Base-by-base conservation (phyloP, 139 green algal species). In the Chlorella ohadii region DNA sequence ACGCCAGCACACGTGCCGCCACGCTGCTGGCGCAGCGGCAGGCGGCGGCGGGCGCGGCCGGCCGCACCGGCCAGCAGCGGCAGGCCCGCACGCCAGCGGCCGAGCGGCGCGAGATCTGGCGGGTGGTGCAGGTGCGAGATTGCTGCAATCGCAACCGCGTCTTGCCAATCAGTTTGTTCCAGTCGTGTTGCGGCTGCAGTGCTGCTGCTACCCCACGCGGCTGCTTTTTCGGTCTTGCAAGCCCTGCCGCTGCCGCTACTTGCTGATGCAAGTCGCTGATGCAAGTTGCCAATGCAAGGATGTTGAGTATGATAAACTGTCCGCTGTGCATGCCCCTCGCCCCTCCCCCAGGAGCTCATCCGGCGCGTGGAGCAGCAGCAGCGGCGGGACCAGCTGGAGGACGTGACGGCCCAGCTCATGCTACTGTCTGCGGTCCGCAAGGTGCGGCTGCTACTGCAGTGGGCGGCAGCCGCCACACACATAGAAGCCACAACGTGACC, bases 351-450 rank as follows among this genome's bases (percentile, higher is more conserved):
- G 39, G 78, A 73, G 28, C n/a, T 75, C 6, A 65, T 83, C 17
- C 39, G 63, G 4, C 4, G 39, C 4, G 63, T 83, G 38, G 78
- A 83, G 63, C 17, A 33, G 63, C 38, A 25, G 6, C 39, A 83
- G 39, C 63, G 63, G 28, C 39, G 23, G 63, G 39, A 83, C 23
- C n/a, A 38, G 81, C 57, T 79, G 81, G 81, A 79, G 4, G 72
- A 51, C n/a, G 61, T 85, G 27, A 85, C 81, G 17, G 66, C 72
- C 16, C 72, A 80, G 72, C 81, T 85, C 38, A 79, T 67, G 81
- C 81, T 85, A 66, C 31, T 86, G 51, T 66, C 47, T 1, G 81
- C 81, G 31, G 68, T 91, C 34, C 65, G 68, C 27, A 82, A 87
- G 64, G 73, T 73, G n/a, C 2, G 34, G 31, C 19, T 16, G 44